Conservation (phyloP, 768 basidiomycete species). For the Trametes villosa region DNA sequence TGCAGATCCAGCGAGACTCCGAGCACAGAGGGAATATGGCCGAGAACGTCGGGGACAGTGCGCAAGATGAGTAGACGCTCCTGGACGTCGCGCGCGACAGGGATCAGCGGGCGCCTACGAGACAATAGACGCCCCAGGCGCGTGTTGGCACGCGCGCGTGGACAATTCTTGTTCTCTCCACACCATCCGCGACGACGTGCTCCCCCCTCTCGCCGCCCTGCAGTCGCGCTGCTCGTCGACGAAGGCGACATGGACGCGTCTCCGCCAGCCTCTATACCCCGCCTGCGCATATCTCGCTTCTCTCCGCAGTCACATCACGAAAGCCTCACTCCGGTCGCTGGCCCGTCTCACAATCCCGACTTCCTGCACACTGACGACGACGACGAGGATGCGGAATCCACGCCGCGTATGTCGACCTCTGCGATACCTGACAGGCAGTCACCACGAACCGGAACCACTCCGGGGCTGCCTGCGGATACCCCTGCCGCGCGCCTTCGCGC, state of each 20-base stretch:
- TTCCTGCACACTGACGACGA: constrained; percentile 32
- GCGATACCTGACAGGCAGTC: constrained; percentile 27
- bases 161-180: constrained; percentile 8
- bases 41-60: background rate
- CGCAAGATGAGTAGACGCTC: constrained; percentile 3
- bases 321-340: constrained; percentile 32
- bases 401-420: constrained; percentile 37
- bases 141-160: constrained; percentile 8
- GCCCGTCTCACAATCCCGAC: constrained; percentile 40
- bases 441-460: constrained; percentile 15
- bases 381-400: constrained; percentile 44
- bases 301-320: constrained; percentile 20
- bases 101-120: constrained; percentile 6
- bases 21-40: background rate
- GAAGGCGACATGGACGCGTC: constrained; percentile 29
- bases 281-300: constrained; percentile 30
- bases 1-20: background rate
- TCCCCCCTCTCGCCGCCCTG: constrained; percentile 9
- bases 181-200: constrained; percentile 11
- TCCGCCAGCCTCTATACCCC: constrained; percentile 23
- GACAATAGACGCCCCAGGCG: constrained; percentile 1
- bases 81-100: constrained; percentile 2
- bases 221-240: constrained; percentile 20
- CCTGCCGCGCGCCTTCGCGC: constrained; percentile 69
- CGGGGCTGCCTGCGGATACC: constrained; percentile 40